Percentiles rank a stretch among this genome's conserved stretches.
phyloP scores from a whole-genome alignment of 129 eudicot species.

The Heracleum sosnowskyi region DNA sequence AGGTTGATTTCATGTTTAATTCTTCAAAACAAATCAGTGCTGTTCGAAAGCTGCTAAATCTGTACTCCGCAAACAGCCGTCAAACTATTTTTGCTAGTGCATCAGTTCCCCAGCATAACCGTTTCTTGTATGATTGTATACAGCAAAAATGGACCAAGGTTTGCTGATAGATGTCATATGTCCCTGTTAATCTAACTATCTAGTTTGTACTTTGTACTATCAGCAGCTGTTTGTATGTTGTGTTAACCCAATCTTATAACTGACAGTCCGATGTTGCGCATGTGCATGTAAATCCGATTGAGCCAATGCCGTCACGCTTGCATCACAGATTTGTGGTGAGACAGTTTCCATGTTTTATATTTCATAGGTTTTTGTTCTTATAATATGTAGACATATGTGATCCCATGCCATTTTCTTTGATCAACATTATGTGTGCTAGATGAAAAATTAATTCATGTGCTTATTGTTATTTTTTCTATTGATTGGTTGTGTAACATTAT shows the following conservation, averaged over 20 bases:
- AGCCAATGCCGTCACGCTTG: conserved; percentile 84
- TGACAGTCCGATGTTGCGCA: conserved; percentile 72
- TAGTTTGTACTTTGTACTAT: background rate
- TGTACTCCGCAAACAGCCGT: conserved; percentile 56
- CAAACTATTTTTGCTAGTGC: conserved; percentile 96
- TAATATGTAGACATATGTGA: background rate
- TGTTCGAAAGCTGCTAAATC: conserved; percentile 63
- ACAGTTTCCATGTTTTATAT: conserved; percentile 6
- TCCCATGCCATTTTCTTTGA: background rate
- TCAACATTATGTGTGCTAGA: background rate
- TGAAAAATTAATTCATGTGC: background rate
- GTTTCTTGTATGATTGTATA: conserved; percentile 73
- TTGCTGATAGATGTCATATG: conserved; percentile 13
- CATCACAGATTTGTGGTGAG: conserved; percentile 77
- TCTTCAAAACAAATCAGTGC: conserved; percentile 68
- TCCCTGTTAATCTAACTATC: background rate
- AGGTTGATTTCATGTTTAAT: conserved; percentile 96
- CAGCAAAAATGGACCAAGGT: conserved; percentile 99
- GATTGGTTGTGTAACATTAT: background rate
- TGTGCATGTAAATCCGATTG: conserved; percentile 75
- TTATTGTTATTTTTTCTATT: background rate
- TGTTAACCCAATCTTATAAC: conserved; percentile 10
- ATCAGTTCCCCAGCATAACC: conserved; percentile 87
- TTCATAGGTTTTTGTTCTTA: background rate
- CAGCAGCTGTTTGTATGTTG: conserved; percentile 7